Conservation (phyloP, 2,329 filamentous ascomycete genomes). For the Orbilia ellipsospora region DNA sequence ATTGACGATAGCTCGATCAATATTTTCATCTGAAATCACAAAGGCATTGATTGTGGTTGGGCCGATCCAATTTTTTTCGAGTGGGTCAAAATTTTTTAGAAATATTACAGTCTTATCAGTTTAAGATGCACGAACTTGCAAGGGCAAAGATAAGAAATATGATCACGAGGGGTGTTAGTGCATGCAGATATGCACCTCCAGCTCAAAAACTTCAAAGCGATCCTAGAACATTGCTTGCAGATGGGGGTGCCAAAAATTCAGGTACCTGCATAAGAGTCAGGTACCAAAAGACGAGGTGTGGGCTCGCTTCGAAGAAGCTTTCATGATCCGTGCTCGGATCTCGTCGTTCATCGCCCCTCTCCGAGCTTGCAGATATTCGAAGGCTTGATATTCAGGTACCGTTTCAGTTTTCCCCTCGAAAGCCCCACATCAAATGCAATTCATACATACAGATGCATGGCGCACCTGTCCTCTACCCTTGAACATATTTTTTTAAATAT, state of each 20-base stretch:
- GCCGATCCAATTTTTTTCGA: too few relatives aligned
- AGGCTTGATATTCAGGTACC: constrained; percentile 20
- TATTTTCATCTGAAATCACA: background rate
- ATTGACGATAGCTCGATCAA: background rate
- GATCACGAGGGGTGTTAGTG: constrained; percentile 28
- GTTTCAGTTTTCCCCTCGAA: background rate
- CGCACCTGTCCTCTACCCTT: constrained; percentile 8
- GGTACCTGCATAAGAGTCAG: constrained; percentile 40
- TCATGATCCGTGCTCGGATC: constrained; percentile 1
- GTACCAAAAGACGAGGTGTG: constrained; percentile 12
- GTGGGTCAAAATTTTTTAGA: background rate
- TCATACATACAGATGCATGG: constrained; percentile 13
- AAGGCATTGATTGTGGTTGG: background rate
- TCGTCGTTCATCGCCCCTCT: background rate
- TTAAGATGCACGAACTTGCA: background rate
- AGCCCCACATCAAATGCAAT: constrained; percentile 21
- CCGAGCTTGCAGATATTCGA: background rate
- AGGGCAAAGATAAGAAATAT: constrained; percentile 31
- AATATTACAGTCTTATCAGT: constrained; percentile 20
- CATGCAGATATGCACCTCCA: constrained; percentile 11
- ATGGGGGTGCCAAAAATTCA: constrained; percentile 18
- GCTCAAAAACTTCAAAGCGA: background rate
- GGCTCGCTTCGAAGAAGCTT: constrained; percentile 5
- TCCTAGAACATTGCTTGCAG: constrained; percentile 12
- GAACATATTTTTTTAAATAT: constrained; percentile 1